A percentile compares a stretch with the other conserved stretches of the same genome.
These are phyloP conservation scores for Cytospora chrysosperma DNA, from an alignment of 2,329 filamentous ascomycete species.

Conservation along the genomic window DNA sequence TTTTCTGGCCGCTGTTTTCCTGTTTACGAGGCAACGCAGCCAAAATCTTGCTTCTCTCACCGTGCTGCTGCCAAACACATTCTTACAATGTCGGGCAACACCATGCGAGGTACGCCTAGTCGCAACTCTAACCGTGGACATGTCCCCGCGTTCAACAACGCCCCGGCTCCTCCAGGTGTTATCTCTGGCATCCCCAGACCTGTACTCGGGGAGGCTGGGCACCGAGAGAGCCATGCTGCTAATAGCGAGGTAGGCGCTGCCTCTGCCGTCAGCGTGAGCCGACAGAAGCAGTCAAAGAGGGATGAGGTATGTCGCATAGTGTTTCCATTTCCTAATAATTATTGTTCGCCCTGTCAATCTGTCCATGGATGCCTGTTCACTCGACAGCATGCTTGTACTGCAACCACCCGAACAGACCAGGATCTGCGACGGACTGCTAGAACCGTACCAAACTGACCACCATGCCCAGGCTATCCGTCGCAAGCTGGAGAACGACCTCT, in stretches of 20 bases:
- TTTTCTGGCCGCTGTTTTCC: neutral
- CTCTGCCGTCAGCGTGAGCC: conserved; percentile 84
- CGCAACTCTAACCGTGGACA: conserved; percentile 58
- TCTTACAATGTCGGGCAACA: conserved; percentile 56
- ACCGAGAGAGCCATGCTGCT: conserved; percentile 40
- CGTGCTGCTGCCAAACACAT: conserved; percentile 20
- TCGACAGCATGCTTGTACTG: neutral
- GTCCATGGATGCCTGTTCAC: neutral
- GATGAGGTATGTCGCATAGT: conserved; percentile 85
- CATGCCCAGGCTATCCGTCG: conserved; percentile 79
- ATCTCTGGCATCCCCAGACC: conserved; percentile 70
- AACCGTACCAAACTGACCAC: conserved; percentile 34
- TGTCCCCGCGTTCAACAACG: conserved; percentile 58
- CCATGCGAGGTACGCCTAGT: conserved; percentile 69
- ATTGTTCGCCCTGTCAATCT: neutral
- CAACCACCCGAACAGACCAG: neutral
- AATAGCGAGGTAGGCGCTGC: conserved; percentile 55
- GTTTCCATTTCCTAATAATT: conserved; percentile 10
- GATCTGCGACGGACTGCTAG: neutral
- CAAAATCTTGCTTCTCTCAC: conserved; percentile 9
- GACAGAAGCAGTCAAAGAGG: conserved; percentile 94
- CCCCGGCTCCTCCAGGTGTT: conserved; percentile 36
- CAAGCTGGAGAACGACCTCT: conserved; percentile 96
- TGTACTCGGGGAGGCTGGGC: conserved; percentile 58
- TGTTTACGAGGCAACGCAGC: conserved; percentile 9